Base-by-base conservation (phyloP, 2,329 filamentous ascomycete genomes). In the Xylaria sp. region DNA sequence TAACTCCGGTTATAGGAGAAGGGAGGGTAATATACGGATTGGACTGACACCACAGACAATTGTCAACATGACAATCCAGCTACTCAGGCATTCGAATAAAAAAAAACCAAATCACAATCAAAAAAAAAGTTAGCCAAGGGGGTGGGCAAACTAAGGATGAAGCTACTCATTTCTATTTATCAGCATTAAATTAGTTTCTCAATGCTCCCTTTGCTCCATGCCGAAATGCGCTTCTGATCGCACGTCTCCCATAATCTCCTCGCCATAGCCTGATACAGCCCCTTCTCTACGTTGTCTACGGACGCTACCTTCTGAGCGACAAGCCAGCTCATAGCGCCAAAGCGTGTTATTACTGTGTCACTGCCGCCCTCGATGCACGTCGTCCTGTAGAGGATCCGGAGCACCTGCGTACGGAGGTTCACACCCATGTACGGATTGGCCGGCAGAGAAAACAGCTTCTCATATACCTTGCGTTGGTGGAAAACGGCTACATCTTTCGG, bases 391-490 rank as follows among this genome's bases (percentile, higher is more conserved):
- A 73, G 39, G 23, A 71, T 65, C 44, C 69, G 63, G 42, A 71
- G 57, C 9, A 72, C 60, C 55, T 70, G 68, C 0, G 58, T 68
- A 34, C 70, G 66, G 7, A 73, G 66, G 42, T 62, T 64, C 4
- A 60, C 61, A 13, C 69, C 59, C 59, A 66, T 68, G 67, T 68
- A 74, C 10, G 66, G 69, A 42, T 70, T 68, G 54, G 69, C 57
- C 0, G 68, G 59, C 19, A 73, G 63, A 4, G 74, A 73, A 18
- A 83, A 73, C 2, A 80, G 74, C 1, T 80, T 77, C 71, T 84
- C 82, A 50, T 84, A 78, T 0, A 85, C 76, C 61, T 83, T 69
- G 35, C 69, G 68, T 46, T 65, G 65, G 60, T 72, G 71, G 56
- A 72, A 71, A 9, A 73, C 59, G 2, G 61, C 67, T 13, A 72